Percentiles rank a stretch among this genome's conserved stretches.
phyloP scores from a whole-genome alignment of 1,284 basidiomycete genomes.

The Stereum hirsutum region DNA sequence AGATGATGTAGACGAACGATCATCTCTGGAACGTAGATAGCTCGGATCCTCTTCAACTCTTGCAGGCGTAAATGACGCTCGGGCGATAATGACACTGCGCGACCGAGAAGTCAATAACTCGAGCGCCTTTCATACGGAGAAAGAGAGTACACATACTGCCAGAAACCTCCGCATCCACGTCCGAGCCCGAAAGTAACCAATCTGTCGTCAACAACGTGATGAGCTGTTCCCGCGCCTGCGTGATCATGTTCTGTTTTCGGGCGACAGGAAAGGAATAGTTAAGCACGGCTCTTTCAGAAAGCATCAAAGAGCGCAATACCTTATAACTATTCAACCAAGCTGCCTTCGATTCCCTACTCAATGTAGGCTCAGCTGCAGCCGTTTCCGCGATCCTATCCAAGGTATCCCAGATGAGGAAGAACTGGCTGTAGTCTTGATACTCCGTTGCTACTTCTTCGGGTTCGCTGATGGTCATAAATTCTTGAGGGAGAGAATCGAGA shows the following conservation, averaged over 20 bases:
- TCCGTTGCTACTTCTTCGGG: conserved; percentile 60
- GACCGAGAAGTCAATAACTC: not conserved
- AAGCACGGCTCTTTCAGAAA: not conserved
- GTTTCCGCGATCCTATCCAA: conserved; percentile 47
- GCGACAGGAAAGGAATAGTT: conserved; percentile 1
- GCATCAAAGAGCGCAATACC: conserved; percentile 22
- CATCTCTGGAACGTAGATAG: conserved; percentile 88
- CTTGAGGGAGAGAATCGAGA: conserved; percentile 55
- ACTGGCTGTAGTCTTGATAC: conserved; percentile 65
- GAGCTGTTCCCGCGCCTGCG: conserved; percentile 50
- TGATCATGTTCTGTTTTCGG: conserved; percentile 36
- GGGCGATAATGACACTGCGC: conserved; percentile 22
- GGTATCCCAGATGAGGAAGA: conserved; percentile 62
- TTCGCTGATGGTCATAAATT: conserved; percentile 47
- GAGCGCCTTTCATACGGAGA: not conserved
- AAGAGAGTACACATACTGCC: not conserved
- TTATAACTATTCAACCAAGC: conserved; percentile 58
- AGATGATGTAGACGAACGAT: conserved; percentile 79
- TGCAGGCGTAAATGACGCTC: conserved; percentile 48
- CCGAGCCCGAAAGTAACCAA: conserved; percentile 57
- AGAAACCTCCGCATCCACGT: conserved; percentile 20
- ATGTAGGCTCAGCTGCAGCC: conserved; percentile 35
- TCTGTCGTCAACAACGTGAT: conserved; percentile 64
- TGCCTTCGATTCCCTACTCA: conserved; percentile 48
- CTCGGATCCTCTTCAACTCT: conserved; percentile 76